Conservation (phyloP, 2,329 filamentous ascomycete genomes). For the Aureobasidium sp. region DNA sequence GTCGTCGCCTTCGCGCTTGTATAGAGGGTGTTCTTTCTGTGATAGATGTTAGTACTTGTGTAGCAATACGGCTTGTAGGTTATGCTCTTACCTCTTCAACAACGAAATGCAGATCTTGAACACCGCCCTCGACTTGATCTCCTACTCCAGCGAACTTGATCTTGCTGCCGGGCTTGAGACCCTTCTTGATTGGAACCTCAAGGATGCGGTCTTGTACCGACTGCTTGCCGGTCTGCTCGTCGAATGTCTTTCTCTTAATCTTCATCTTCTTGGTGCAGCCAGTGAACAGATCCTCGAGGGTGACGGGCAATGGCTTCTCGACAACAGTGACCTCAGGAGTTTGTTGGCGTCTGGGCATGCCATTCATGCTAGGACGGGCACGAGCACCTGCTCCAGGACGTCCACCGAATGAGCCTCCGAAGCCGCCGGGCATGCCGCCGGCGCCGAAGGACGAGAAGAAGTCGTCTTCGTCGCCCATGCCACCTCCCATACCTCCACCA, state of each 20-base stretch:
- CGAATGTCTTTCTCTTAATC: conserved; percentile 93
- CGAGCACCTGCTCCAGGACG: conserved; percentile 21
- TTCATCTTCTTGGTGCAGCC: conserved; percentile 95
- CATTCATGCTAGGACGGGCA: conserved; percentile 21
- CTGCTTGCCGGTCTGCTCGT: conserved; percentile 70
- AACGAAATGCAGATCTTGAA: conserved; percentile 92
- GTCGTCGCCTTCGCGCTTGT: conserved; percentile 82
- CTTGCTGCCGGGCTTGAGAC: conserved; percentile 93
- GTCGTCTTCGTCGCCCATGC: conserved; percentile 45
- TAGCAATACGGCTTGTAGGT: conserved; percentile 40
- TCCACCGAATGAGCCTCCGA: conserved; percentile 30
- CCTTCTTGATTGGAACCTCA: conserved; percentile 91
- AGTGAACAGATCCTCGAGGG: conserved; percentile 80
- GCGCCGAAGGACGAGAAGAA: conserved; percentile 46
- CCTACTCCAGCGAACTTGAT: conserved; percentile 98
- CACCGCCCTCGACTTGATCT: conserved; percentile 91
- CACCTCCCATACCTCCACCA: conserved; percentile 37
- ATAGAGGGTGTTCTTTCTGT: conserved; percentile 74
- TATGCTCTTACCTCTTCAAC: conserved; percentile 56
- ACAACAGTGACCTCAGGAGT: conserved; percentile 87
- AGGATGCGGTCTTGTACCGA: conserved; percentile 82
- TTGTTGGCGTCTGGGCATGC: conserved; percentile 37
- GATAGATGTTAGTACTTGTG: conserved; percentile 31
- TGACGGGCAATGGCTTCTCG: conserved; percentile 72
- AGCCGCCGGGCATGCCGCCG: conserved; percentile 33